phyloP scores from a whole-genome alignment of 768 basidiomycete species.

The Psilocybe sp. region DNA sequence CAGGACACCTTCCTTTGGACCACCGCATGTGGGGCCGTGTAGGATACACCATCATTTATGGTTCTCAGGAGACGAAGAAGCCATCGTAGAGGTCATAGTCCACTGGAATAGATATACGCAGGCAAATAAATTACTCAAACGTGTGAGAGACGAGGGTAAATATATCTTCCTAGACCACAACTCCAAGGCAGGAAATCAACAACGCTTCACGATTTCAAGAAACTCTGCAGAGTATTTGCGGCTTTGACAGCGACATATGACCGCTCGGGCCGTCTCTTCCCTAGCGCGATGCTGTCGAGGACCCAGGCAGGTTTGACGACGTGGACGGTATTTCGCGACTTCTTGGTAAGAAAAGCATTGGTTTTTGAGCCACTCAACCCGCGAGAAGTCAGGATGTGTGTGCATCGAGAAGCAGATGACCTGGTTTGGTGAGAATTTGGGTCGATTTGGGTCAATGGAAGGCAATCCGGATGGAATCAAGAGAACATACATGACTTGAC shows the following conservation, averaged over 20 bases:
- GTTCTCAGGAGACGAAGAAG: not conserved
- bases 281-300: slow-evolving; percentile 59
- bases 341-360: slow-evolving; percentile 56
- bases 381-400: slow-evolving; percentile 78
- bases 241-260: slow-evolving; percentile 50
- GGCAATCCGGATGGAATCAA: not conserved
- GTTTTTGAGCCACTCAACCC: slow-evolving; percentile 71
- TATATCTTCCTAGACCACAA: too few species aligned
- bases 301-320: slow-evolving; percentile 81
- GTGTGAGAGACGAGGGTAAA: too few species aligned
- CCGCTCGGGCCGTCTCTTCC: slow-evolving; percentile 59
- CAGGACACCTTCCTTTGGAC: too few species aligned
- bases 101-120: slow-evolving; percentile 1
- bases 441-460: not conserved
- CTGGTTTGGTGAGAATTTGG: slow-evolving; percentile 29
- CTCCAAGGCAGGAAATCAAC: not conserved
- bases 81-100: not conserved
- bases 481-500: slow-evolving; percentile 52
- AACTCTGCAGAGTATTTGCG: slow-evolving; percentile 25
- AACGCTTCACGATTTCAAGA: slow-evolving; percentile 10
- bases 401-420: slow-evolving; percentile 55
- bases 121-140: not conserved
- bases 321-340: slow-evolving; percentile 45
- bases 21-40: too few species aligned
- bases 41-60: too few species aligned